Evolutionary conservation across 345 rosid genomes (phyloP), one percentile per base, ranked within the genome.

Genomic region (Euphorbia lathyris): DNA sequence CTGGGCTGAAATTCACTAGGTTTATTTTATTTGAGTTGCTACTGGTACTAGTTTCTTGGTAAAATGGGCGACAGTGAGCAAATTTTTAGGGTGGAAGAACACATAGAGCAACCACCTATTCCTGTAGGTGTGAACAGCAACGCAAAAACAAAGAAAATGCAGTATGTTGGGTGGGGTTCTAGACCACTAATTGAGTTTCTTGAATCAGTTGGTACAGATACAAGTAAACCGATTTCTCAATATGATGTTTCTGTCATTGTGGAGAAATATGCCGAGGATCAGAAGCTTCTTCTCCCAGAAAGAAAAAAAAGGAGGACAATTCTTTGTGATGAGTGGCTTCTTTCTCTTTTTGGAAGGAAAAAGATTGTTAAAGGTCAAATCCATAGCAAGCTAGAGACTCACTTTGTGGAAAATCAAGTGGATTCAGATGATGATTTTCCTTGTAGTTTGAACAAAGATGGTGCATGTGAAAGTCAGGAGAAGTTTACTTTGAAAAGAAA

Each of bases 151-250:
- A 86, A 81, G 82, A 81, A 80, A 52, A 27, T 72, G 67, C 84
- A 84, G 38, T 90, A 78, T 77, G 56, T 81, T 60, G 87, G 97
- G 34, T 90, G 97, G 97, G 97, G 90, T n/a, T 93, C 93, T 1
- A 84, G 75, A 29, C 87, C 79, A 4, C 93, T 93, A 16, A 75
- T 84, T 55, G 85, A 80, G 69, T 90, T 90, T 79, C 91, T 93
- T 22, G 55, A 81, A 23, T 82, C 84, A 0, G 73, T 87, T 58
- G 89, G 86, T 34, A 79, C 58, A 70, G 87, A 85, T 53, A 86
- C 88, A 25, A 8, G 66, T 5, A 52, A 71, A 42, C 72, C 71
- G 61, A 84, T 90, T 71, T 77, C 93, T 16, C 84, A 65, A 6
- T 69, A 70, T 47, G 93, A 86, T 73, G 96, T 80, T 12, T 69